Conservation (phyloP, 2,329 filamentous ascomycete genomes). For the Xylariaceae sp. region DNA sequence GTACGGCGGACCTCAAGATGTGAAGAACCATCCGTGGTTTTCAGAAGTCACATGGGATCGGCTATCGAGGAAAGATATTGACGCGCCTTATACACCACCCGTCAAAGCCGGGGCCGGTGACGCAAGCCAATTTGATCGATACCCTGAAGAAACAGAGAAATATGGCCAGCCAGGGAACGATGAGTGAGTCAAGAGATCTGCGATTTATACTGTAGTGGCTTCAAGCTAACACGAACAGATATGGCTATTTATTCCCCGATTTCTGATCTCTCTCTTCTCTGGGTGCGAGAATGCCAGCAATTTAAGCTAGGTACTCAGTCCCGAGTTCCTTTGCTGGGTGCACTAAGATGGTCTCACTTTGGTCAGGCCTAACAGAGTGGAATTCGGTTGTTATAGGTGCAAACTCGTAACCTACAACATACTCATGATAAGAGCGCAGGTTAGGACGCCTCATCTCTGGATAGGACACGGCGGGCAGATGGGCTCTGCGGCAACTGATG, state of each 20-base stretch:
- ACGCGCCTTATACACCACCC: slow-evolving; percentile 95
- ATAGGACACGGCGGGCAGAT: not conserved
- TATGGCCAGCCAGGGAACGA: slow-evolving; percentile 83
- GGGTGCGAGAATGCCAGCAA: not conserved
- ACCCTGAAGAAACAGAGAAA: slow-evolving; percentile 93
- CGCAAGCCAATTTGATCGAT: slow-evolving; percentile 96
- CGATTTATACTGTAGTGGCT: not conserved
- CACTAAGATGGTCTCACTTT: not conserved
- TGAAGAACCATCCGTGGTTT: slow-evolving; percentile 97
- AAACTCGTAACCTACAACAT: not conserved
- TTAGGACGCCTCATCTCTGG: no score
- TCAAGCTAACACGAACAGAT: slow-evolving; percentile 53
- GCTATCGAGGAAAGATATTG: slow-evolving; percentile 92
- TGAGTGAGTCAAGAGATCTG: slow-evolving; percentile 69
- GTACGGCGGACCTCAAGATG: slow-evolving; percentile 86
- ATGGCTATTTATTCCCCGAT: slow-evolving; percentile 76
- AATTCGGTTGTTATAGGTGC: not conserved
- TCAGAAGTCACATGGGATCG: slow-evolving; percentile 97
- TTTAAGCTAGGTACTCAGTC: not conserved
- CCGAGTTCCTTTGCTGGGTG: slow-evolving; percentile 1
- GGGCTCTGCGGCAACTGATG: not conserved
- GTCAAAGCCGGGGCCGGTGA: slow-evolving; percentile 93
- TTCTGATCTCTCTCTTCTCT: slow-evolving; percentile 58
- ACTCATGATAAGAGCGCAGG: not conserved
- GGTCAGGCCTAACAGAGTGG: not conserved